phyloP scores from a whole-genome alignment of 23 red algal genomes.

The Gracilaria domingensis region DNA sequence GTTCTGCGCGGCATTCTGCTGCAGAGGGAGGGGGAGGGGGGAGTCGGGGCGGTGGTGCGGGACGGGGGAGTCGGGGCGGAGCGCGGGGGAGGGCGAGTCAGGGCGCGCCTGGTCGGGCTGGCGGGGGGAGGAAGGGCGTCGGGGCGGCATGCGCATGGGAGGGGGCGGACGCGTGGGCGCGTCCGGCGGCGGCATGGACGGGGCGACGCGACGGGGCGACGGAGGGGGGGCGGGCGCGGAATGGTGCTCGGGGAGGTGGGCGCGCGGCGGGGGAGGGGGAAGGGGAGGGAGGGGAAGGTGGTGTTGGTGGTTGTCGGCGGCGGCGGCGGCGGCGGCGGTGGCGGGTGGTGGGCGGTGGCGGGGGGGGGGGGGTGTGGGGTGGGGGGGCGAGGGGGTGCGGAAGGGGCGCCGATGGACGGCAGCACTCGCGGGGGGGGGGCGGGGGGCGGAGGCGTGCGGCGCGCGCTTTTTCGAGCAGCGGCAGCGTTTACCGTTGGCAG shows the following conservation, averaged over 20 bases:
- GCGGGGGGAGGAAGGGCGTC: constrained; percentile 20
- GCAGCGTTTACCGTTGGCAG: constrained; percentile 16
- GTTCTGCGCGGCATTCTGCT: background rate
- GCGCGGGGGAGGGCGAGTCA: constrained; percentile 2
- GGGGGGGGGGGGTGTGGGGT: background rate
- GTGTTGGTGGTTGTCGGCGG: background rate
- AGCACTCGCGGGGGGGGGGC: no score
- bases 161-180: background rate
- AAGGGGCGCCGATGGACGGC: constrained; percentile 19
- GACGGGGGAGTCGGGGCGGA: constrained; percentile 15
- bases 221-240: background rate
- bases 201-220: no score
- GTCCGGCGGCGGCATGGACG: constrained; percentile 9
- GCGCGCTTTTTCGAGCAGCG: constrained; percentile 8
- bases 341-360: background rate
- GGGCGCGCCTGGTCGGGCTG: constrained; percentile 1
- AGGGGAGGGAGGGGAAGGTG: background rate
- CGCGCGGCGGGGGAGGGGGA: background rate
- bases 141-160: constrained; percentile 4
- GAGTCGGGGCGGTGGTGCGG: constrained; percentile 3
- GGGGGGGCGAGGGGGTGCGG: constrained; percentile 24
- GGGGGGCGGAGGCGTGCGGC: background rate
- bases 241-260: background rate
- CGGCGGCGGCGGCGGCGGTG: background rate
- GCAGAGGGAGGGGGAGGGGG: background rate